These are phyloP conservation scores for Solanum corneliomulleri DNA, from an alignment of 257 asterid genomes.

Conservation along the genomic window DNA sequence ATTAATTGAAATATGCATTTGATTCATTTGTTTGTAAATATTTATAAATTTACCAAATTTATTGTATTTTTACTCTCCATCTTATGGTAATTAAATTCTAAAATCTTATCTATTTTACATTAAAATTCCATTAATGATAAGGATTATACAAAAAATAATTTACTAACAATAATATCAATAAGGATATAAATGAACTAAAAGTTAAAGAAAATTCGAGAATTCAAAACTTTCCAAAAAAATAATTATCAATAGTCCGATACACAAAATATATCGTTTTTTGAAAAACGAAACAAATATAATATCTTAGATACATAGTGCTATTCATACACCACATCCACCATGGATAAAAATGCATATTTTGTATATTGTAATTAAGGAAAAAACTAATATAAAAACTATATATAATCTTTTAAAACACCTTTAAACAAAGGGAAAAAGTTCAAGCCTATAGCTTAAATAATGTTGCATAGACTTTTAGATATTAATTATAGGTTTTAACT, in stretches of 20 bases:
- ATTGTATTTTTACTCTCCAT: background rate
- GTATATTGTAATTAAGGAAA: background rate
- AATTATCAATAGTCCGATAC: background rate
- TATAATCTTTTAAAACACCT: background rate
- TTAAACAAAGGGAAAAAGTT: background rate
- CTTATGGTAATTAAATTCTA: too few relatives aligned
- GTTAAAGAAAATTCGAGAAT: background rate
- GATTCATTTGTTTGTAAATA: background rate
- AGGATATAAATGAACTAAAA: background rate
- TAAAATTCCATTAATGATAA: background rate
- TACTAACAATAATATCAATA: background rate
- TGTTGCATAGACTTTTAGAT: background rate
- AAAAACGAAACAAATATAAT: background rate
- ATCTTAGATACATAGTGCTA: background rate
- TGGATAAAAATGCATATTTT: background rate
- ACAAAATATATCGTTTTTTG: background rate
- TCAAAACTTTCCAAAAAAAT: background rate
- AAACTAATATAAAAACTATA: background rate
- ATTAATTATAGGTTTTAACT: background rate
- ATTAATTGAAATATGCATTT: background rate
- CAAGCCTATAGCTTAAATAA: background rate
- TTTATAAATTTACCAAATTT: background rate
- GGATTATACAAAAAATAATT: background rate
- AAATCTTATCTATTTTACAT: background rate
- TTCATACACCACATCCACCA: background rate